These are phyloP conservation scores for Coffea eugenioides DNA, from an alignment of 257 asterid species.

Conservation along the genomic window DNA sequence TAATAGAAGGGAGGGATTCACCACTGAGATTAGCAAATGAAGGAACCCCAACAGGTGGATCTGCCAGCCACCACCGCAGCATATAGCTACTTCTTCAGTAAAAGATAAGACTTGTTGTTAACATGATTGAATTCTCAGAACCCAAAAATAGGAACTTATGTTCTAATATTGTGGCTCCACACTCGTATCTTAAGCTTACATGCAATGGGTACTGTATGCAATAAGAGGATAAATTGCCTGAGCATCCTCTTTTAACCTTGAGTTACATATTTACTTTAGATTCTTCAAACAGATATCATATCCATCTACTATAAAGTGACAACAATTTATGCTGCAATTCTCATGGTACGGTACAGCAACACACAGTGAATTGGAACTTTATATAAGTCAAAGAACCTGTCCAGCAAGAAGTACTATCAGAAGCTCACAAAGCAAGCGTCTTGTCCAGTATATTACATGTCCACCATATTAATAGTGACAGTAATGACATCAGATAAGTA, in stretches of 20 bases:
- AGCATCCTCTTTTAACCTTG: not conserved
- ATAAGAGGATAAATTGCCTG: not conserved
- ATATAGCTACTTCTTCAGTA: not conserved
- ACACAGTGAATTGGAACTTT: not conserved
- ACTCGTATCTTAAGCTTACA: not conserved
- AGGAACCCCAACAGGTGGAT: not conserved
- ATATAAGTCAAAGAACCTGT: not conserved
- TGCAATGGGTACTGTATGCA: not conserved
- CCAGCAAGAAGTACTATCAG: not conserved
- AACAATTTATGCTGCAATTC: not conserved
- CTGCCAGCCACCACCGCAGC: not conserved
- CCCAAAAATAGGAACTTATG: not conserved
- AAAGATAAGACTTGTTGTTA: not conserved
- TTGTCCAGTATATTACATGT: not conserved
- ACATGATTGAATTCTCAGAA: not conserved
- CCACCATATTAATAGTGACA: not conserved
- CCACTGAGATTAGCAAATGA: not conserved
- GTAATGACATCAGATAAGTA: not conserved
- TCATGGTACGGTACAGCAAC: not conserved
- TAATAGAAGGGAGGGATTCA: not conserved
- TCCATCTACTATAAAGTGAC: not conserved
- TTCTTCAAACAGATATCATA: not conserved
- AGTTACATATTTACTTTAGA: not conserved
- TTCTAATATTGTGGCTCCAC: not conserved
- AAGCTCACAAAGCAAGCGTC: not conserved